Evolutionary conservation across 345 rosid species (phyloP), one percentile per base, ranked within the genome.

Genomic region (Salix suchowensis): DNA sequence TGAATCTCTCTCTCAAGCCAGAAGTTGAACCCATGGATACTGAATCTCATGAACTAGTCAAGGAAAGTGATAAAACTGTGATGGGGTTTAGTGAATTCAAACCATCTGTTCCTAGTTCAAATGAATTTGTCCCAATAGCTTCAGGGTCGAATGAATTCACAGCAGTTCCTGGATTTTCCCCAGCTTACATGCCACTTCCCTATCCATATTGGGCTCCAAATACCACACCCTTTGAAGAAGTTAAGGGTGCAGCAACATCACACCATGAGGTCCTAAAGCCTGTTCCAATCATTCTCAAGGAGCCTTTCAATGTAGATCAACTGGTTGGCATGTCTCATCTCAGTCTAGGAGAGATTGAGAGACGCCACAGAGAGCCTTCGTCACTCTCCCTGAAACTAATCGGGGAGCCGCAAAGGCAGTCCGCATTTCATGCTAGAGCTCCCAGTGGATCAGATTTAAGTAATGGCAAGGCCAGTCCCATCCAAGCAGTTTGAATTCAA

Each of bases 281-380:
- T 67, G 87, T 86, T 75, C 88, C 98, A 2, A 67, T 88, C 48
- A 68, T 91, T 64, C 90, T 88, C 2, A 94, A 89, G 82, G 90
- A 94, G 80, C 91, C 94, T 4, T 86, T 89, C 5, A 90, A 89
- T 75, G 88, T 94, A 67, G 95, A 96, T 52, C 87, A 94, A 80
- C 79, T 96, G 40, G 89, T 90, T 5, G 89, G 97, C 72, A 84
- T 96, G 89, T 91, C 97, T 72, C 95, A 94, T 77, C 94, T 96
- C 42, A 81, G 91, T 68, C 82, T 96, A 74, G 87, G 82, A 65
- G 91, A 89, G 80, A 74, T 74, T 0, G 82, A 78, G 50, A 84
- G 81, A 68, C 74, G 83, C 30, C 85, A 77, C 58, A 81, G 86
- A 28, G 91, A 90, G 76, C 89, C 92, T 65, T 85, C 97, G 0